Base-by-base conservation (phyloP, 2,329 filamentous ascomycete species). In the Coleophoma cylindrospora region DNA sequence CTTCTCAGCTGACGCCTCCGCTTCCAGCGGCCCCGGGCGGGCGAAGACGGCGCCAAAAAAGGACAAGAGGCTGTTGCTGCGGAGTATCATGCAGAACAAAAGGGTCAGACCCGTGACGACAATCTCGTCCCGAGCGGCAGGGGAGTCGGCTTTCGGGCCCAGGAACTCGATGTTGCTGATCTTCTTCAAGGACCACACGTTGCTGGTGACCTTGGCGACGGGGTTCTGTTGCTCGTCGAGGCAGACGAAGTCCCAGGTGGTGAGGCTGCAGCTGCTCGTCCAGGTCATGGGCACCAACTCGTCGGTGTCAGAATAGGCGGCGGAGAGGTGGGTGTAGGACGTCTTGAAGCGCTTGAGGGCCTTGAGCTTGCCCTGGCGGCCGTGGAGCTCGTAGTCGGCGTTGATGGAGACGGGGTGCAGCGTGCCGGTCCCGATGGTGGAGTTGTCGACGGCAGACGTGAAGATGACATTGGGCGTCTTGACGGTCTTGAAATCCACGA, bases 171-270 rank as follows among this genome's bases (percentile, higher is more conserved):
- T 52, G 15, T 45, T 47, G 4, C 49, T 53, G 9, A 55, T 15
- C 17, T 55, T 52, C 41, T 47, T 52, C 38, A 50, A 1, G 2
- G 49, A 50, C 55, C 55, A 57, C 2, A 51, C 17, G 37, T 52
- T 52, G 2, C 46, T 49, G 13, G 49, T 19, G 43, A 54, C 55
- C 37, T 45, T 49, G 5, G 55, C 55, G 7, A 57, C 50, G 1
- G 55, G 51, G 34, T 38, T 7, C 49, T 54, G 50, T 3, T 52
- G 14, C 32, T 15, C 27, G 41, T 55, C 53, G 2, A 57, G 37
- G 22, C 55, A 57, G 1, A 57, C 38, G 46, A 55, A 57, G 13
- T 55, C 53, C 53, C 55, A 57, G 3, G 49, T 55, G 47, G 50
- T 55, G 45, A 57, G 41, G 15, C 37, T 34, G 17, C 50, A 47